Evolutionary conservation across 768 basidiomycete genomes (phyloP).

Genomic region (Phaeotremella fagi): DNA sequence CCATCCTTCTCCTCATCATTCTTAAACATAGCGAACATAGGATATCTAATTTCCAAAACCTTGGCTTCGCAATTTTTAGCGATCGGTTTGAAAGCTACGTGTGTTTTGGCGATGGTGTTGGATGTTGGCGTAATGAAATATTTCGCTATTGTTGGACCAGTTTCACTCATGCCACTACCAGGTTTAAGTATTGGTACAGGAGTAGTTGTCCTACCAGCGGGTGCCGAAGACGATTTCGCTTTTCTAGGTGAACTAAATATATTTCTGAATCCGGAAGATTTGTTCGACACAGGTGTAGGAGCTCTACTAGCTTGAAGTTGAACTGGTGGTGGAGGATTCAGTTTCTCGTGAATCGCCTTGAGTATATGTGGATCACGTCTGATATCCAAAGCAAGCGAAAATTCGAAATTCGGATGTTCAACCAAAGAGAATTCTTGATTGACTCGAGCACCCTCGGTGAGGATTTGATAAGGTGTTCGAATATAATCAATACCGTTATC

Average conservation of each 20-base stretch:
- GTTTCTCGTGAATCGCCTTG: slow-evolving; percentile 61
- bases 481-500: slow-evolving; percentile 98
- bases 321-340: slow-evolving; percentile 54
- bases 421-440: slow-evolving; percentile 50
- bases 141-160: slow-evolving; percentile 29
- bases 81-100: slow-evolving; percentile 84
- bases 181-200: slow-evolving; percentile 35
- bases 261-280: slow-evolving; percentile 49
- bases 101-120: slow-evolving; percentile 71
- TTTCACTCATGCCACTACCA: slow-evolving; percentile 28
- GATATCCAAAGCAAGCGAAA: slow-evolving; percentile 82
- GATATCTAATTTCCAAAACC: slow-evolving; percentile 63
- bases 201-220: slow-evolving; percentile 36
- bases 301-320: no score
- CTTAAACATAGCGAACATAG: slow-evolving; percentile 48
- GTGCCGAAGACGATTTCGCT: slow-evolving; percentile 48
- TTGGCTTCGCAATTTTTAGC: slow-evolving; percentile 75
- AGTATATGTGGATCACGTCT: slow-evolving; percentile 79
- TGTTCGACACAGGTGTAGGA: slow-evolving; percentile 62
- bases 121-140: slow-evolving; percentile 38
- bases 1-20: slow-evolving; percentile 40
- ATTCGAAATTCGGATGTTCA: slow-evolving; percentile 82
- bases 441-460: slow-evolving; percentile 42
- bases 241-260: slow-evolving; percentile 51
- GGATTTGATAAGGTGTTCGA: slow-evolving; percentile 60